phyloP scores from a whole-genome alignment of 1,284 basidiomycete species.

The Leccinum pachyderme region DNA sequence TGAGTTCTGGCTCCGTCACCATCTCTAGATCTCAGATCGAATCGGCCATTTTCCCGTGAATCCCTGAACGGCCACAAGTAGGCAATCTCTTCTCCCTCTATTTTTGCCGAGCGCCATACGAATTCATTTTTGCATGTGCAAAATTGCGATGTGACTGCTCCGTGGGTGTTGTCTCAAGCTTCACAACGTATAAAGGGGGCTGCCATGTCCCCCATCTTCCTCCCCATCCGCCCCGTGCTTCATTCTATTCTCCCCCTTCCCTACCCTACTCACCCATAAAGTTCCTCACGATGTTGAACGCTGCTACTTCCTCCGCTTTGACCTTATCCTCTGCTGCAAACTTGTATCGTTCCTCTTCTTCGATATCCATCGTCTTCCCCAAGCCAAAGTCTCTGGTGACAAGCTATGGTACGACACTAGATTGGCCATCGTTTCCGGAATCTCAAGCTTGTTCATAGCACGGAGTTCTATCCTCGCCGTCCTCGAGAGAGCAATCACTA shows the following conservation, averaged over 20 bases:
- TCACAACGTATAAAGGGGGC: slow-evolving; percentile 42
- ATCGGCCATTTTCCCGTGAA: slow-evolving; percentile 33
- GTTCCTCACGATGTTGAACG: slow-evolving; percentile 28
- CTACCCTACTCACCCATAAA: slow-evolving; percentile 1
- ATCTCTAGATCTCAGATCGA: slow-evolving; percentile 35
- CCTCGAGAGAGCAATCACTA: slow-evolving; percentile 54
- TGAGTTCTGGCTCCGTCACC: slow-evolving; percentile 28
- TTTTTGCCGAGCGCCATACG: slow-evolving; percentile 30
- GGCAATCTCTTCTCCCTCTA: slow-evolving; percentile 34
- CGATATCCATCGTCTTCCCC: slow-evolving; percentile 31
- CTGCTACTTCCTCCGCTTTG: slow-evolving; percentile 33
- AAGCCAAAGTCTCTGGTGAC: slow-evolving; percentile 30
- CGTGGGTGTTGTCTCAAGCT: slow-evolving; percentile 21
- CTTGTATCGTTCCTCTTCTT: slow-evolving; percentile 33
- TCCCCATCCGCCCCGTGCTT: slow-evolving; percentile 27
- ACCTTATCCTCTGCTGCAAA: slow-evolving; percentile 33
- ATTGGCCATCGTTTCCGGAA: background rate
- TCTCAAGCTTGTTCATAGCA: slow-evolving; percentile 39
- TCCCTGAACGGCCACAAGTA: slow-evolving; percentile 30
- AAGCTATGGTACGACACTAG: slow-evolving; percentile 24
- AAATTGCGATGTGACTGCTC: slow-evolving; percentile 20
- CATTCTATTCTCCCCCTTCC: slow-evolving; percentile 11
- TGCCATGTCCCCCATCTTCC: slow-evolving; percentile 25
- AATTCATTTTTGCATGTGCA: slow-evolving; percentile 30
- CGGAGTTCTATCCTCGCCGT: slow-evolving; percentile 61